These are phyloP conservation scores for Geranomyces variabilis DNA, from an alignment of 192 early-diverging fungal species.

Conservation along the genomic window DNA sequence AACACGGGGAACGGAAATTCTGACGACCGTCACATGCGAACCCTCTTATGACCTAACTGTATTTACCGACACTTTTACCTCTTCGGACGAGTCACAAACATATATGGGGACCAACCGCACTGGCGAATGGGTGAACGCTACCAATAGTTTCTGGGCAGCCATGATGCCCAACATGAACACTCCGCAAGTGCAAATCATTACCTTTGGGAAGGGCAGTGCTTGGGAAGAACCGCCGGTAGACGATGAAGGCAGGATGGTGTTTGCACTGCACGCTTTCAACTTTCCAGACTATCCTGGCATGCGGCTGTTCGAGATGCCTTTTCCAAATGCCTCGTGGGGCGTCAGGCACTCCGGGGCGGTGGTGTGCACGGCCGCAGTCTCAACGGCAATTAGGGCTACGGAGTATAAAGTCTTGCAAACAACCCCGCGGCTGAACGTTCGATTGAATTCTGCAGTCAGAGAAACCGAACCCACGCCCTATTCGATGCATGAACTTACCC, in stretches of 20 bases:
- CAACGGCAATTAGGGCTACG: no score
- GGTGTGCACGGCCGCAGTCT: no score
- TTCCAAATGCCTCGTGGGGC: no score
- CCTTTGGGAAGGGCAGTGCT: not conserved
- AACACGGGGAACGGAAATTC: not conserved
- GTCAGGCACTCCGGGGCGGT: no score
- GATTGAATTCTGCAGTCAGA: no score
- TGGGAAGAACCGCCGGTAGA: not conserved
- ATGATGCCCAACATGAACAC: not conserved
- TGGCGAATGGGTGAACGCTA: not conserved
- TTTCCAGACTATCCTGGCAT: not conserved
- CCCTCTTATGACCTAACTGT: not conserved
- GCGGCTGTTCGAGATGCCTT: no score
- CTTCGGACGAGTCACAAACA: no score
- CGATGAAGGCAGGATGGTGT: not conserved
- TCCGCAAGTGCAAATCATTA: constrained; percentile 1
- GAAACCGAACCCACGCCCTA: no score
- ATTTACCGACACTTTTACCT: no score
- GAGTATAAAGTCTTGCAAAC: no score
- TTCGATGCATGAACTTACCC: no score
- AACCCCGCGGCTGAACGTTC: no score
- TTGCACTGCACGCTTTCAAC: not conserved
- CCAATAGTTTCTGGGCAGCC: not conserved
- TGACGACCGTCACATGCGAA: not conserved
- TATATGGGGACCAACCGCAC: not conserved